phyloP scores from a whole-genome alignment of 257 asterid genomes.

The Fraxinus excelsior region DNA sequence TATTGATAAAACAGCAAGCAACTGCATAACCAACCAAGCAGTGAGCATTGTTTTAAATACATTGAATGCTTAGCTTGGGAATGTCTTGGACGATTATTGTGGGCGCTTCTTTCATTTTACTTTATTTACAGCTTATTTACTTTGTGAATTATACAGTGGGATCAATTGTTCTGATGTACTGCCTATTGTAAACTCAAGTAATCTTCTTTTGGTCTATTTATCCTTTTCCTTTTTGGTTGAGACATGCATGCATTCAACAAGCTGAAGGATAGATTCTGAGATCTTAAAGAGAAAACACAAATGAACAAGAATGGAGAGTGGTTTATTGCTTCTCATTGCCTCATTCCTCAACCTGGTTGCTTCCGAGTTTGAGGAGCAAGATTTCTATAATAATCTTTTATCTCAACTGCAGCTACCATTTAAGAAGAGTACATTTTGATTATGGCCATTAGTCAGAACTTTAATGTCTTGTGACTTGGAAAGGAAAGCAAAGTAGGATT shows the following conservation, averaged over 20 bases:
- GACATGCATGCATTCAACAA: not conserved
- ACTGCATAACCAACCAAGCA: slow-evolving; percentile 13
- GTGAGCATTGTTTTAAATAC: not conserved
- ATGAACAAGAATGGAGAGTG: not conserved
- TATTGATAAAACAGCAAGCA: slow-evolving; percentile 4
- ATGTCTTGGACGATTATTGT: slow-evolving; percentile 1
- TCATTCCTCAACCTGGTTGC: not conserved
- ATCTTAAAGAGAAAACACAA: not conserved
- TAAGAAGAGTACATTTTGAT: slow-evolving; percentile 4
- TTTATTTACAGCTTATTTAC: not conserved
- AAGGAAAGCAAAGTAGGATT: not conserved
- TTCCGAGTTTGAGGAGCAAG: not conserved
- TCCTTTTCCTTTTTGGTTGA: not conserved
- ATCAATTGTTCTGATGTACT: not conserved
- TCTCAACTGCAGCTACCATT: not conserved
- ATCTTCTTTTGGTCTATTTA: not conserved
- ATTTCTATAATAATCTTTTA: not conserved
- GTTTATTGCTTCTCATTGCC: not conserved
- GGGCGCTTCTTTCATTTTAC: not conserved
- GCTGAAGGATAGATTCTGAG: not conserved
- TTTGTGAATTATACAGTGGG: not conserved
- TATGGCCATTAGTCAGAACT: not conserved
- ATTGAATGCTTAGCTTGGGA: not conserved
- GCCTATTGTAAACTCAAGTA: not conserved
- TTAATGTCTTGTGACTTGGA: not conserved